Evolutionary conservation across 768 basidiomycete species (phyloP).

Genomic region (Zangia roseola): DNA sequence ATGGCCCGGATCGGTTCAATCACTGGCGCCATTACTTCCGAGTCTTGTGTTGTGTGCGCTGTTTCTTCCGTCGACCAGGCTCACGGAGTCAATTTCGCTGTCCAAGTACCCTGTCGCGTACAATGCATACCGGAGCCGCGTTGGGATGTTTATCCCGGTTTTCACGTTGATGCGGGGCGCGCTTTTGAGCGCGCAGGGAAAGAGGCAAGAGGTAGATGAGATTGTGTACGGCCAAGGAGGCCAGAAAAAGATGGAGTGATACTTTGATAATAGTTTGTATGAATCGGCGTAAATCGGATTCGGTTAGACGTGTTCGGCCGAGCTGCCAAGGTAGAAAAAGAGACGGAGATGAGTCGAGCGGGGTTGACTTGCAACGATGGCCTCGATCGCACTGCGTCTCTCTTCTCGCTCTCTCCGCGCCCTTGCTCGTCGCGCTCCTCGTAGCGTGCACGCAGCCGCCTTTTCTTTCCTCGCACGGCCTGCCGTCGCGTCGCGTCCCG

Average conservation of each 20-base stretch:
- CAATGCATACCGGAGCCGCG: slow-evolving; percentile 68
- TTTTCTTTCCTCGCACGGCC: slow-evolving; percentile 67
- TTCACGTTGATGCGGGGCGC: slow-evolving; percentile 45
- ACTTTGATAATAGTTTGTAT: neutral
- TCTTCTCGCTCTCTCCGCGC: slow-evolving; percentile 64
- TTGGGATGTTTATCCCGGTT: slow-evolving; percentile 73
- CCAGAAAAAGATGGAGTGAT: slow-evolving; percentile 23
- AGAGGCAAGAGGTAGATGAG: slow-evolving; percentile 37
- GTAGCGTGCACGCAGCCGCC: slow-evolving; percentile 53
- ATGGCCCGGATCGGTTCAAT: slow-evolving; percentile 24
- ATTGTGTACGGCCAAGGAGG: slow-evolving; percentile 42
- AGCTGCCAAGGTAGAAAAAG: slow-evolving; percentile 12
- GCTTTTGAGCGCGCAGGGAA: slow-evolving; percentile 38
- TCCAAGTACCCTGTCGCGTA: slow-evolving; percentile 75
- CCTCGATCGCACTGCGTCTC: slow-evolving; percentile 55
- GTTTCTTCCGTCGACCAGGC: slow-evolving; percentile 74
- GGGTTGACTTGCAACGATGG: slow-evolving; percentile 43
- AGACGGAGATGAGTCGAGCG: neutral
- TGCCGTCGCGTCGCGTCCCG: slow-evolving; percentile 24
- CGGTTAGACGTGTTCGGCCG: slow-evolving; percentile 9
- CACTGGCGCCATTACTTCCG: slow-evolving; percentile 46
- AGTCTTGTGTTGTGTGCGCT: slow-evolving; percentile 62
- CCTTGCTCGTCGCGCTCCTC: slow-evolving; percentile 64
- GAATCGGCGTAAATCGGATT: slow-evolving; percentile 17
- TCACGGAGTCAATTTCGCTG: slow-evolving; percentile 77